Base-by-base conservation (phyloP, 345 rosid genomes). In the Boechera stricta region DNA sequence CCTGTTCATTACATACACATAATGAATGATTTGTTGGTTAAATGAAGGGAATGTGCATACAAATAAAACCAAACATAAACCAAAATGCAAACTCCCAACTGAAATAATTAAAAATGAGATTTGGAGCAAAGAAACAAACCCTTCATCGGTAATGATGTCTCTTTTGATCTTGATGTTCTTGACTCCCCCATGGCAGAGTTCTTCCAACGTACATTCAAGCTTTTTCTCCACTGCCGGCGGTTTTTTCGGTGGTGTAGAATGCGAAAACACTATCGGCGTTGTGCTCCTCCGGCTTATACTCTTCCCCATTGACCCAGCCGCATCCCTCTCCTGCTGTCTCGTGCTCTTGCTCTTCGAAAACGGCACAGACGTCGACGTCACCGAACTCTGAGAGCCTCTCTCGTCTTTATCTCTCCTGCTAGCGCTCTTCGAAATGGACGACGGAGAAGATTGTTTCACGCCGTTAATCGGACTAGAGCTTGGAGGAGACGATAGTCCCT, bases 171-270 rank as follows among this genome's bases (percentile, higher is more conserved):
- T 76, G 67, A 92, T 84, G 65, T 83, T 82, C 80, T 90, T 92
- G 45, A 84, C 68, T 16, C 90, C 85, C 7, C 97, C 98, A 45
- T 57, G 73, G 75, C 84, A 83, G 61, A 94, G 85, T 68, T 92
- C 97, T 81, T 90, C 98, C 15, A 94, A 83, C 1, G 93, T 88
- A 87, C 98, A 94, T 35, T 87, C 86, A 2, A 94, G 93, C 69
- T 73, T 83, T 79, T 77, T 86, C 77, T 90, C 93, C 0, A 82
- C 71, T 0, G 93, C 86, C 0, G 82, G 81, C 0, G 97, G 97
- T 47, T 86, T 92, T 32, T 82, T 84, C 60, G 85, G 60, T 1
- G 88, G 86, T 0, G 84, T 83, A 1, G 95, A 83, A 56, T 88
- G 96, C 0, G 98, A 94, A 72, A 84, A 94, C 21, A 94, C 66